A percentile compares a stretch with the other conserved stretches of the same genome.
Conservation (phyloP, 371 early-diverging fungal genomes). For the Rhizopus stolonifer region DNA sequence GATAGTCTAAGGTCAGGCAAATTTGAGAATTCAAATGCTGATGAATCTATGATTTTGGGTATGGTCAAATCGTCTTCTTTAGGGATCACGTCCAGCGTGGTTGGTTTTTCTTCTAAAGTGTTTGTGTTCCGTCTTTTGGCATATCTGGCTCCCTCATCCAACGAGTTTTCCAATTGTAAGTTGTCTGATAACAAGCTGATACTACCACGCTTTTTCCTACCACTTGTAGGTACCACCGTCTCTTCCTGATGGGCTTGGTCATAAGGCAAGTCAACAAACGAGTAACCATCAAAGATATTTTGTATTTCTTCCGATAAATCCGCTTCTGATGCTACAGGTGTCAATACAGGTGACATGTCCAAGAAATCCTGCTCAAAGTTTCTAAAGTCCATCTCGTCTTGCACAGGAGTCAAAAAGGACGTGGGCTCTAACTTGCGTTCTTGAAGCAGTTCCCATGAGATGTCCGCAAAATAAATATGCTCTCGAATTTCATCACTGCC, state of each 20-base stretch:
- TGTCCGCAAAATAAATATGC: constrained; percentile 67
- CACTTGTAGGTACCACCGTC: constrained; percentile 2
- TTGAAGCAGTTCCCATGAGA: constrained; percentile 72
- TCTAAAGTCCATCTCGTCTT: constrained; percentile 57
- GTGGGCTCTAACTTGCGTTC: constrained; percentile 54
- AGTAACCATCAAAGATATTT: constrained; percentile 59
- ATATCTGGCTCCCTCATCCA: constrained; percentile 29
- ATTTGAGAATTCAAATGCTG: constrained; percentile 21
- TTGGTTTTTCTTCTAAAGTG: constrained; percentile 17
- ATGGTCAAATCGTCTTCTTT: constrained; percentile 7
- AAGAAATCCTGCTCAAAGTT: constrained; percentile 60
- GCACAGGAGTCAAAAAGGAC: constrained; percentile 50
- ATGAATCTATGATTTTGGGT: not conserved
- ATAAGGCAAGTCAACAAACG: constrained; percentile 41
- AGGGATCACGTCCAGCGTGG: constrained; percentile 28
- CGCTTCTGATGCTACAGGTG: constrained; percentile 39
- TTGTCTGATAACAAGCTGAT: constrained; percentile 48
- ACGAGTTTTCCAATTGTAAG: constrained; percentile 22
- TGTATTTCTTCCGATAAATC: constrained; percentile 51
- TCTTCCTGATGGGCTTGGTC: constrained; percentile 2
- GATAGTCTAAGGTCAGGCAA: constrained; percentile 26
- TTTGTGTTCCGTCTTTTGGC: constrained; percentile 41
- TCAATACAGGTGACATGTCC: constrained; percentile 54
- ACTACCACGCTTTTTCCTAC: constrained; percentile 43
- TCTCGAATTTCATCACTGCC: constrained; percentile 62